Base-by-base conservation (phyloP, 352 stramenopile genomes). In the Thalassiosira mediterranea region DNA sequence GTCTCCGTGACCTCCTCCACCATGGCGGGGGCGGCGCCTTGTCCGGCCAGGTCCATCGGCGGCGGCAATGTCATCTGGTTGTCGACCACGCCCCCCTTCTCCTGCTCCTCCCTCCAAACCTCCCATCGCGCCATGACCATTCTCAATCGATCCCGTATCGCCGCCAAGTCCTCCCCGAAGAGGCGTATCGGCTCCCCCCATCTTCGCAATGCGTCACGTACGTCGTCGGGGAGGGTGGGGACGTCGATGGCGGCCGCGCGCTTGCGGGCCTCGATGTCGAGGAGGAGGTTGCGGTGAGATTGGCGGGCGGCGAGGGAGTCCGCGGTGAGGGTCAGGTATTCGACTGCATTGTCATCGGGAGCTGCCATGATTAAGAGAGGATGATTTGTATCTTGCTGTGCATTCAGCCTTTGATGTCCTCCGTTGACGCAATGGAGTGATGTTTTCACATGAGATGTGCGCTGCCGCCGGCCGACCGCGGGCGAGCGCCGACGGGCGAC, bases 101-200 rank as follows among this genome's bases (percentile, higher is more conserved):
- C 19, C 37, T 59, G 51, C 26, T 74, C 25, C 38, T 89, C 79
- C 15, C 75, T 67, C 56, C 59, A 61, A 53, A 93, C 60, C 63
- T 91, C 76, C 49, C 75, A 62, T 29, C 88, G 79, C 15, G 94
- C 95, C 42, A 98, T 79, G 56, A 96, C 87, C 68, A 96, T 88
- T 10, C 95, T 91, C 63, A 99, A 81, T 31, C 96, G 94, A 76
- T 98, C 93, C 28, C 96, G 93, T 19, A 97, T 93, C 80, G 98
- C 96, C 1, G 95, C 96, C 7, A 95, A 90, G 34, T 96, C 92
- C 77, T 99, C 97, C 23, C 96, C 96, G 82, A 98, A 99, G 10
- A 98, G 86, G 68, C 95, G 96, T 26, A 98, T 91, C 15, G 96
- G 96, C 31, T 98, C 86, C 2, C 95, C 92, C 38, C 98, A 78